phyloP scores from a whole-genome alignment of 805 yeast species.

The Barnettozyma pratensis region DNA sequence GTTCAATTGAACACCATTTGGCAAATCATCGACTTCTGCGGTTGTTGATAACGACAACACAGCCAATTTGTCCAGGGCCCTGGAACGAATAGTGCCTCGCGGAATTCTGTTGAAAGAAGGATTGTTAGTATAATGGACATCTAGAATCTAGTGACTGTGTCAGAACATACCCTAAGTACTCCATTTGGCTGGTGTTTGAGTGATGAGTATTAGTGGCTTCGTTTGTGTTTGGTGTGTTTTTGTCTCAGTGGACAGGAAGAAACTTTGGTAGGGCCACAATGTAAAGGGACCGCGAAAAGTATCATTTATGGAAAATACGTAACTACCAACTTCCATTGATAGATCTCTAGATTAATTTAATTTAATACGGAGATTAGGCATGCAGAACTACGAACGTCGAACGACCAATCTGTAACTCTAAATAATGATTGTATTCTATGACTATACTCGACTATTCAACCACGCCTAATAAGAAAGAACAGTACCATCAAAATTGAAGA shows the following conservation, averaged over 20 bases:
- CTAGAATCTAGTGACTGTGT: background rate
- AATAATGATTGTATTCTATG: too few relatives aligned
- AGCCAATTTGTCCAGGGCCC: slow-evolving; percentile 24
- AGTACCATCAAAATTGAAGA: slow-evolving; percentile 19
- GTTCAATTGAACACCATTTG: background rate
- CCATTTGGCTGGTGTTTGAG: background rate
- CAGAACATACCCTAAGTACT: slow-evolving; percentile 6
- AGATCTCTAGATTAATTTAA: too few relatives aligned
- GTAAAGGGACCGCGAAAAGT: too few relatives aligned
- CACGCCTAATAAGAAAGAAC: background rate
- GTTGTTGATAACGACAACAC: slow-evolving; percentile 12
- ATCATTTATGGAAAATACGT: too few relatives aligned
- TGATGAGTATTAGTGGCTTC: background rate
- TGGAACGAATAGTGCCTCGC: slow-evolving; percentile 24
- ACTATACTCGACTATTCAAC: too few relatives aligned
- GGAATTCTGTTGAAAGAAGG: slow-evolving; percentile 14
- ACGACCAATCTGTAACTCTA: too few relatives aligned
- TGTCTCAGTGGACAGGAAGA: background rate
- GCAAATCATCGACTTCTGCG: background rate
- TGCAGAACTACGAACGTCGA: too few relatives aligned
- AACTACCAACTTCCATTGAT: too few relatives aligned
- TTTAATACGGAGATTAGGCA: too few relatives aligned
- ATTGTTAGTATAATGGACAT: background rate
- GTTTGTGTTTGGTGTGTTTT: background rate
- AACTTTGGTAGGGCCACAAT: background rate